Conservation (phyloP, 2,329 filamentous ascomycete genomes). For the Neopestalotiopsis sp. region DNA sequence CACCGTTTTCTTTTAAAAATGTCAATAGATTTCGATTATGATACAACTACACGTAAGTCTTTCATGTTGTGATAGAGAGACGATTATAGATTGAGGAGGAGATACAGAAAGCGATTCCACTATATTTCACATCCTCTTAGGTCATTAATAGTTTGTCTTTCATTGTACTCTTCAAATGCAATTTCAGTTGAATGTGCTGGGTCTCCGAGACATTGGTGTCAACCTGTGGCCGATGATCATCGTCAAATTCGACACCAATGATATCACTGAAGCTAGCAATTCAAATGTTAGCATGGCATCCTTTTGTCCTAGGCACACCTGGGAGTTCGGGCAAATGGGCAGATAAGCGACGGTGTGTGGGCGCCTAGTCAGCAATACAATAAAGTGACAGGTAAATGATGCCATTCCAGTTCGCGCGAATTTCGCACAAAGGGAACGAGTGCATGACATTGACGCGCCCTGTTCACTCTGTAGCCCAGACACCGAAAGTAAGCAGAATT, state of each 20-base stretch:
- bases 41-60: no score
- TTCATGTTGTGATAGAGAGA: no score
- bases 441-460: not conserved
- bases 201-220: not conserved
- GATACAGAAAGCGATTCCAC: not conserved
- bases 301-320: constrained; percentile 5
- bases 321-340: not conserved
- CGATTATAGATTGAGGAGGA: not conserved
- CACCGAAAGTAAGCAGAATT: not conserved
- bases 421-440: not conserved
- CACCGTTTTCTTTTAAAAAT: no score
- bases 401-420: not conserved
- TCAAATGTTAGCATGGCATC: not conserved
- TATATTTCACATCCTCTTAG: not conserved
- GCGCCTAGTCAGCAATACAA: not conserved
- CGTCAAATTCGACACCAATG: not conserved
- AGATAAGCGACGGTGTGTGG: not conserved
- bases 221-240: not conserved
- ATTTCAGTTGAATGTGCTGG: not conserved
- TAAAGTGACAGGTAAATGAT: not conserved
- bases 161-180: no score
- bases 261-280: not conserved
- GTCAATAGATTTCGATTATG: no score
- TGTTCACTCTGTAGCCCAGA: not conserved
- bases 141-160: no score